These are phyloP conservation scores for Rhamnella rubrinervis DNA, from an alignment of 331 rosid genomes.

Conservation along the genomic window DNA sequence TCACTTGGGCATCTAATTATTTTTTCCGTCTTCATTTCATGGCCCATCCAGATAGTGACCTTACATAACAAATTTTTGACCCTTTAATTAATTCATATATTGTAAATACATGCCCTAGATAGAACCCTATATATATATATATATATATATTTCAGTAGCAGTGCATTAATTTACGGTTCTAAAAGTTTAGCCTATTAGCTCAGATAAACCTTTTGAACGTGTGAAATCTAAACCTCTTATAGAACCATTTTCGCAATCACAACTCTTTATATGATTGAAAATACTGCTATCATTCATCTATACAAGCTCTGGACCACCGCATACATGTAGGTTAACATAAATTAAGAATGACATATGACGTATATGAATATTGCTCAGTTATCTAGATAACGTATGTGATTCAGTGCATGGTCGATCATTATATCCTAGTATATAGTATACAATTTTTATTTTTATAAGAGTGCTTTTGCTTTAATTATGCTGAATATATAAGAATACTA, in stretches of 20 bases:
- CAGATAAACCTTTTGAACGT: not conserved
- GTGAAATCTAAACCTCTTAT: not conserved
- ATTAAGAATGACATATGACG: not conserved
- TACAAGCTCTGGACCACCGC: not conserved
- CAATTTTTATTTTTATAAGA: too few species aligned
- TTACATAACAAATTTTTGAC: constrained; percentile 38
- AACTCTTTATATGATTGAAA: not conserved
- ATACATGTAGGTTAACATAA: not conserved
- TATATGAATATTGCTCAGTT: not conserved
- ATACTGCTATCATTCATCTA: not conserved
- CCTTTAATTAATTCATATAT: constrained; percentile 32
- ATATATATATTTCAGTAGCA: not conserved
- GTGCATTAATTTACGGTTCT: constrained; percentile 18
- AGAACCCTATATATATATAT: not conserved
- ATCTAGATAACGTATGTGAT: not conserved
- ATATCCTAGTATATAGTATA: too few species aligned
- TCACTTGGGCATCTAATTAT: constrained; percentile 23
- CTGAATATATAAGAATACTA: not conserved
- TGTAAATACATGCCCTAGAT: constrained; percentile 45
- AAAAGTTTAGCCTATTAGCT: constrained; percentile 9
- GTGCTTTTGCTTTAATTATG: too few species aligned
- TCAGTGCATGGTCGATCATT: too few species aligned
- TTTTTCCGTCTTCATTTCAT: constrained; percentile 7
- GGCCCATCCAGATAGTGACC: constrained; percentile 66
- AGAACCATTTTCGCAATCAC: not conserved